A percentile compares a stretch with the other conserved stretches of the same genome.
phyloP scores from a whole-genome alignment of 768 basidiomycete genomes.

The Hortiboletus flavorubellus region DNA sequence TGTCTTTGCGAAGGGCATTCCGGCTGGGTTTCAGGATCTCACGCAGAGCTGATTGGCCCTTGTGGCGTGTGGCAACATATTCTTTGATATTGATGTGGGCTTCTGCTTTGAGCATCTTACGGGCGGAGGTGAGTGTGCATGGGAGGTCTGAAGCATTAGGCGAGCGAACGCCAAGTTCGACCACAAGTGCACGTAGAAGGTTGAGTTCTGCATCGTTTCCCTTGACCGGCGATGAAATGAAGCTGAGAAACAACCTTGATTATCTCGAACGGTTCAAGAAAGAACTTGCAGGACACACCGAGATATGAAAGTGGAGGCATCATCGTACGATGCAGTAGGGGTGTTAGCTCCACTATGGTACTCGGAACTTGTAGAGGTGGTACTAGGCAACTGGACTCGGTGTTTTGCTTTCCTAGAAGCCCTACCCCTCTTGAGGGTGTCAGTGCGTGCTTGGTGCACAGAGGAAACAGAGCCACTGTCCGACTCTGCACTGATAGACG shows the following conservation, averaged over 20 bases:
- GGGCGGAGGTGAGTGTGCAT: conserved; percentile 60
- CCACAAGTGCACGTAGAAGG: conserved; percentile 68
- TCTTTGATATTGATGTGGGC: conserved; percentile 73
- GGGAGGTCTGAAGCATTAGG: conserved; percentile 48
- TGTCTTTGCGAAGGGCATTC: conserved; percentile 57
- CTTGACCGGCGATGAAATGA: conserved; percentile 20
- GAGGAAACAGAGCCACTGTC: not conserved
- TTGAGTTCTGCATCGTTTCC: conserved; percentile 39
- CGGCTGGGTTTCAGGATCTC: conserved; percentile 60
- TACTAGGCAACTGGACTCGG: not conserved
- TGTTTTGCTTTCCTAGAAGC: not conserved
- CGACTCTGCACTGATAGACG: conserved; percentile 8
- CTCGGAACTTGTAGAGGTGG: conserved; percentile 5
- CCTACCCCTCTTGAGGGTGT: not conserved
- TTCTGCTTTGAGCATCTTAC: conserved; percentile 57
- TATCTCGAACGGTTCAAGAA: not conserved
- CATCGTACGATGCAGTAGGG: conserved; percentile 20
- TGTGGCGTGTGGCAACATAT: conserved; percentile 62
- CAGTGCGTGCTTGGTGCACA: not conserved
- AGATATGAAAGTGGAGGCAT: conserved; percentile 28
- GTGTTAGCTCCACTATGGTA: conserved; percentile 10
- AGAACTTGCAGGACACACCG: conserved; percentile 11
- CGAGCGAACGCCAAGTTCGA: conserved; percentile 66
- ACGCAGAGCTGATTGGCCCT: conserved; percentile 61
- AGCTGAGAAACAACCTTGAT: conserved; percentile 11